Evolutionary conservation across 2,329 filamentous ascomycete genomes (phyloP), one percentile per base, ranked within the genome.

Genomic region (Aspergillus sp.): DNA sequence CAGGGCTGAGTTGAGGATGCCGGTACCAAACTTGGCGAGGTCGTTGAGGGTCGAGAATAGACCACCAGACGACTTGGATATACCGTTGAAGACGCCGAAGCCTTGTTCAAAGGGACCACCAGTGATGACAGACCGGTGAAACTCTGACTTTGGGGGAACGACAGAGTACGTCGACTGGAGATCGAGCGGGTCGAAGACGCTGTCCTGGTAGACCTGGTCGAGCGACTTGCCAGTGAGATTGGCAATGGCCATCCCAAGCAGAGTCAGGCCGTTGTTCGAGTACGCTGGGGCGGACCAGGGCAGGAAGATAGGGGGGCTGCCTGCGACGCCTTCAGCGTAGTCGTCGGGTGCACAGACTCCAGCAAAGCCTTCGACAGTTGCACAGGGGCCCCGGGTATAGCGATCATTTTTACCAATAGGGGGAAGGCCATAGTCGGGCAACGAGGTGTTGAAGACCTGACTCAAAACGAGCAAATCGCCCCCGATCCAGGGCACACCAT

Each of bases 221-320:
- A 78, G 76, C 0, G 74, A 61, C 47, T 72, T 73, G 4, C 76
- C 75, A 0, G 77, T 78, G 0, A 78, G 71, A 5, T 72, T 73
- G 57, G 82, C 78, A 0, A 84, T 68, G 0, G 78, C 77, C 1
- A 78, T 67, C 2, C 78, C 79, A 18, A 80, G 63, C 3, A 68
- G 56, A 7, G 62, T 58, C 43, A 63, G 79, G 1, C 73, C 80
- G 3, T 76, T 68, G 60, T 84, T 83, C 26, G 80, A 79, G 64
- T 85, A 85, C 3, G 74, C 69, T 0, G 81, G 80, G 3, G 71
- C 76, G 0, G 74, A 72, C 60, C 77, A 80, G 0, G 81, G 75
- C 0, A 68, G 64, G 50, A 78, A 81, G 1, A 75, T 68, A 0
- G 80, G 80, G 5, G 71, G 67, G 20, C 39, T 52, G 34, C 24